Evolutionary conservation across 139 green algal species (phyloP).

Genomic region (Gonium pectorale): DNA sequence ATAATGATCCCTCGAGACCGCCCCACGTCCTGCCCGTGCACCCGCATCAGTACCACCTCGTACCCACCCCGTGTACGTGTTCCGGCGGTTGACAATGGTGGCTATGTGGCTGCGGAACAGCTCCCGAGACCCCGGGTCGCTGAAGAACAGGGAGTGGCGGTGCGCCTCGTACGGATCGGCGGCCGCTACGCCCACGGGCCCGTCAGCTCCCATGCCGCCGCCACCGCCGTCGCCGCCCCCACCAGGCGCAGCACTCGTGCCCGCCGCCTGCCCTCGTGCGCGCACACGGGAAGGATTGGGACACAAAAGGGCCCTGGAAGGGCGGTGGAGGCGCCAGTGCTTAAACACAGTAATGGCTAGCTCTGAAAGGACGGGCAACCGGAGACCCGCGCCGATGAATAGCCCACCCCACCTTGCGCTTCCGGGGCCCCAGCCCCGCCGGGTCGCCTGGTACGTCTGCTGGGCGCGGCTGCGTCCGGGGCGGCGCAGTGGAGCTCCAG

Average conservation of each 20-base stretch:
- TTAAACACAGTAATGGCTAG: too few relatives aligned
- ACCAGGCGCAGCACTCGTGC: too few relatives aligned
- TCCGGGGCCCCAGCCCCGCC: background rate
- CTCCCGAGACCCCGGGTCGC: constrained; percentile 54
- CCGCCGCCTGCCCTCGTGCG: too few relatives aligned
- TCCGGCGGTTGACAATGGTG: constrained; percentile 46
- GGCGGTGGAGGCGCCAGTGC: too few relatives aligned
- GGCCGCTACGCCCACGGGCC: too few relatives aligned
- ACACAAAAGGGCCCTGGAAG: too few relatives aligned
- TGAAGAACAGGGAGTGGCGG: constrained; percentile 80
- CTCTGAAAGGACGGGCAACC: too few relatives aligned
- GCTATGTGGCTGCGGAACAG: constrained; percentile 79
- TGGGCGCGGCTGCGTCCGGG: constrained; percentile 6
- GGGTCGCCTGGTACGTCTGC: constrained; percentile 48
- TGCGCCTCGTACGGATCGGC: constrained; percentile 55
- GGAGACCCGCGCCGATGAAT: too few relatives aligned
- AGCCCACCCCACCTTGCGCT: too few relatives aligned
- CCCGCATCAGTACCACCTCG: background rate
- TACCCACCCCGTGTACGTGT: constrained; percentile 54
- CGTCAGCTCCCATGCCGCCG: too few relatives aligned
- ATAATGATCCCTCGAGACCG: background rate
- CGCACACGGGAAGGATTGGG: background rate
- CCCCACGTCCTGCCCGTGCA: background rate
- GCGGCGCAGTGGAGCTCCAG: constrained; percentile 62
- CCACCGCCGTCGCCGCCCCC: too few relatives aligned